Base-by-base conservation (phyloP, 495 filamentous ascomycete species). In the Penicillium maclennaniae region DNA sequence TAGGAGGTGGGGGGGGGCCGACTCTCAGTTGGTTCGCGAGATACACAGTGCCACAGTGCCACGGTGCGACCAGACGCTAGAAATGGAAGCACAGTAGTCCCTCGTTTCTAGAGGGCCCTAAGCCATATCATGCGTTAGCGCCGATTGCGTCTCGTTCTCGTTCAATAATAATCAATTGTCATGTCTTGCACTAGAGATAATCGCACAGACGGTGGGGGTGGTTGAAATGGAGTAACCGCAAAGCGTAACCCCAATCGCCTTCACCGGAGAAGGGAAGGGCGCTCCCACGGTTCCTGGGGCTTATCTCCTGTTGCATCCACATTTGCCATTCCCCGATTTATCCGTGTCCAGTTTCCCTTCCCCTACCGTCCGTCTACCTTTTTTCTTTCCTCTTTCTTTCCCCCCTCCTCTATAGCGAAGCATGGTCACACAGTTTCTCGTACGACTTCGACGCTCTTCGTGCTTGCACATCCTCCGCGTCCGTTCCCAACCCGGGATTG, bases 391-490 rank as follows among this genome's bases (percentile, higher is more conserved):
- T 34, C 26, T 15, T 45, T 25, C 14, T 34, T 14, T 40, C 36
- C 25, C 31, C 27, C 5, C 42, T 17, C 15, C 28, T 34, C n/a
- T 40, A 40, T 34, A 20, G 16, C 27, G 55, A 23, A 60, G 53
- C 53, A 67, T 67, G 63, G 41, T 59, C 40, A 61, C 27, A 40
- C 51, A 31, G 26, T 61, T 39, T 14, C 38, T 50, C 7, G 9
- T 41, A 25, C 51, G 40, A 40, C 36, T 21, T 21, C 25, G 34
- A 49, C 54, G 46, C 47, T 49, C 40, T 54, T 37, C 55, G 70
- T 75, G 70, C 70, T 71, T 68, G 69, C 72, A 71, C 69, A 64
- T 52, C 53, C 62, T 51, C 58, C 51, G 60, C 68, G 63, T 69
- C 66, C 62, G 59, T 61, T 67, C 68, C 69, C 62, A 58, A 37